Conservation (phyloP, 2,329 filamentous ascomycete species). For the Akanthomyces dipterigenus region DNA sequence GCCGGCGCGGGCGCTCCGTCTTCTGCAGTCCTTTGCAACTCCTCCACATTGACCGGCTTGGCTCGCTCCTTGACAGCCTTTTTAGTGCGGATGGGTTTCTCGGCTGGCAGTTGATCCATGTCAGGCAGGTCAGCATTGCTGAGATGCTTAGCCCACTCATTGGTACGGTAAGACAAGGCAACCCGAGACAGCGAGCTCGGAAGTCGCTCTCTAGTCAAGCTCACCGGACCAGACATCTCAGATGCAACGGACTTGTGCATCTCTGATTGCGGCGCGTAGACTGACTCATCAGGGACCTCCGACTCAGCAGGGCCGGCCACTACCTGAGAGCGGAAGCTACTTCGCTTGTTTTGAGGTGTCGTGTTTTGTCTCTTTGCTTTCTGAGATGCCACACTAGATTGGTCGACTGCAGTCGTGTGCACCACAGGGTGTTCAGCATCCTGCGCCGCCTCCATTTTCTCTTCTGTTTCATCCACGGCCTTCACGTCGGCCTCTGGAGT, state of each 20-base stretch:
- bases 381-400: neutral
- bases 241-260: slow-evolving; percentile 36
- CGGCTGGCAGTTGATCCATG: slow-evolving; percentile 51
- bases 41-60: slow-evolving; percentile 56
- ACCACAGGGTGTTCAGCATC: neutral
- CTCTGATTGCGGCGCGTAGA: slow-evolving; percentile 18
- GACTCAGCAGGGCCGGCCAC: neutral
- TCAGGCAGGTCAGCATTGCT: slow-evolving; percentile 68
- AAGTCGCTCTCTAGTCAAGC: slow-evolving; percentile 54
- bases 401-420: neutral
- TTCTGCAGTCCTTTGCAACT: slow-evolving; percentile 57
- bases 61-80: slow-evolving; percentile 38
- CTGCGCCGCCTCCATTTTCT: neutral
- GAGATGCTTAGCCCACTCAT: slow-evolving; percentile 93
- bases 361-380: neutral
- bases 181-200: slow-evolving; percentile 69
- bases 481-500: neutral
- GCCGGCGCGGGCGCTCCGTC: slow-evolving; percentile 35
- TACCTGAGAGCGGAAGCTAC: neutral
- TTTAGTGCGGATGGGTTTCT: slow-evolving; percentile 24
- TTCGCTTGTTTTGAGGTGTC: neutral
- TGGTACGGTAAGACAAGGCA: slow-evolving; percentile 78
- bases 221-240: slow-evolving; percentile 36
- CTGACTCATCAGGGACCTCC: neutral
- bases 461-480: neutral